These are phyloP conservation scores for Kodamaea kaohsiungensis DNA, from an alignment of 805 yeast species.

Conservation along the genomic window DNA sequence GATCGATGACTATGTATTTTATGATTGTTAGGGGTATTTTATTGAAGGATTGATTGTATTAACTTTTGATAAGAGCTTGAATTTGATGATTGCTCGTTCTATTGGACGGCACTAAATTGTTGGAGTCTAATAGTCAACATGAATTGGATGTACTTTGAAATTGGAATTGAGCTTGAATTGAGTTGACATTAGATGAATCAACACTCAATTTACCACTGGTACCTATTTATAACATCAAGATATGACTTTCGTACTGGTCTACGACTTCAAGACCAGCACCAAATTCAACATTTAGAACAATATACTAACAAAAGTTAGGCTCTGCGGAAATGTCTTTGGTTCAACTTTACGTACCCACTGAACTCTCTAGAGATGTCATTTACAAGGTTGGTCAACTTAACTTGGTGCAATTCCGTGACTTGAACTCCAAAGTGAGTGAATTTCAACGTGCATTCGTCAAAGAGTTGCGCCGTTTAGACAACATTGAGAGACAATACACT, in stretches of 20 bases:
- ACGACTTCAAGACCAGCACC: neutral
- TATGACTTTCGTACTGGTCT: neutral
- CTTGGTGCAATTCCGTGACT: slow-evolving; percentile 82
- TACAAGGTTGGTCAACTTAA: slow-evolving; percentile 86
- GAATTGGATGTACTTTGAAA: too few relatives aligned
- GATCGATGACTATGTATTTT: neutral
- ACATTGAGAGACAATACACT: slow-evolving; percentile 76
- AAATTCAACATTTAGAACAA: too few relatives aligned
- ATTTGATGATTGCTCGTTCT: neutral
- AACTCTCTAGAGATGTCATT: slow-evolving; percentile 84
- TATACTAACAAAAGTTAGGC: slow-evolving; percentile 38
- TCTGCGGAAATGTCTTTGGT: slow-evolving; percentile 97
- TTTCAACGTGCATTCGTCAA: slow-evolving; percentile 91
- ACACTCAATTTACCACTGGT: neutral
- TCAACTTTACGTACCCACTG: slow-evolving; percentile 89
- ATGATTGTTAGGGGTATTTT: neutral
- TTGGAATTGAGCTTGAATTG: neutral
- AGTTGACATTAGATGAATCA: neutral
- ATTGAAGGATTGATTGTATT: neutral
- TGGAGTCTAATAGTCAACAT: too few relatives aligned
- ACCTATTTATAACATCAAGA: neutral
- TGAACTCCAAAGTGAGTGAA: slow-evolving; percentile 71
- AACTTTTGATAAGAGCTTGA: neutral
- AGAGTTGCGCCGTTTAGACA: slow-evolving; percentile 81
- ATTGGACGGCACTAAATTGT: too few relatives aligned